Conservation (phyloP, 768 basidiomycete genomes). For the Phaeolepiota aurea region DNA sequence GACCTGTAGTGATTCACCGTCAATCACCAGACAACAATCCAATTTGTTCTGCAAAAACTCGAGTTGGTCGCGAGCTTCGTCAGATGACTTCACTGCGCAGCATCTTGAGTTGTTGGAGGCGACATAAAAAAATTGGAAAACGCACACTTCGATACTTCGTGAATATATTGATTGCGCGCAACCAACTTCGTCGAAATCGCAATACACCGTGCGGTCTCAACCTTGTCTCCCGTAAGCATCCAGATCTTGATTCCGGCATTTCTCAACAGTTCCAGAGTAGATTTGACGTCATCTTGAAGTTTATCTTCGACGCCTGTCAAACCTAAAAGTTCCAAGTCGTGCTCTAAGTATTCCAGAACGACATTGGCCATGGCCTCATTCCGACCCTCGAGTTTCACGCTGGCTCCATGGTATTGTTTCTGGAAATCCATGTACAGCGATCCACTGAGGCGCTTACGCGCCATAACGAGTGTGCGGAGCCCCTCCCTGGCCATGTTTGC, state of each 20-base stretch:
- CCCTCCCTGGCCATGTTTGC: slow-evolving; percentile 99
- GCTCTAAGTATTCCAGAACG: slow-evolving; percentile 72
- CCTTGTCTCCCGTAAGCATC: slow-evolving; percentile 99
- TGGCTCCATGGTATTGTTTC: slow-evolving; percentile 63
- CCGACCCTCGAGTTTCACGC: slow-evolving; percentile 68
- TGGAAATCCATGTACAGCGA: slow-evolving; percentile 73
- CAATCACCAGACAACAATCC: slow-evolving; percentile 97
- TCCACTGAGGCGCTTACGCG: slow-evolving; percentile 62
- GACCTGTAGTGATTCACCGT: slow-evolving; percentile 93
- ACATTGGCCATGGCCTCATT: slow-evolving; percentile 76
- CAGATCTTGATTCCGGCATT: slow-evolving; percentile 99
- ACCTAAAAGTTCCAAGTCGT: slow-evolving; percentile 85
- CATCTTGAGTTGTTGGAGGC: slow-evolving; percentile 7
- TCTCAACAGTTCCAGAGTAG: slow-evolving; percentile 83
- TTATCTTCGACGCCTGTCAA: slow-evolving; percentile 99
- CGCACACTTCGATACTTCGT: slow-evolving; percentile 89
- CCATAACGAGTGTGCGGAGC: slow-evolving; percentile 88
- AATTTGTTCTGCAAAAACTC: slow-evolving; percentile 92
- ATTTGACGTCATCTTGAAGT: slow-evolving; percentile 93
- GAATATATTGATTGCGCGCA: slow-evolving; percentile 93
- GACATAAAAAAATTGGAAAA: slow-evolving; percentile 7
- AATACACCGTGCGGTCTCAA: slow-evolving; percentile 97
- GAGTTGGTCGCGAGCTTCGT: slow-evolving; percentile 78
- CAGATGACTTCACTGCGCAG: slow-evolving; percentile 79
- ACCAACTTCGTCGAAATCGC: slow-evolving; percentile 97